Percentiles rank a stretch among this genome's conserved stretches.
Conservation (phyloP, 345 rosid genomes). For the Citrus trifoliata region DNA sequence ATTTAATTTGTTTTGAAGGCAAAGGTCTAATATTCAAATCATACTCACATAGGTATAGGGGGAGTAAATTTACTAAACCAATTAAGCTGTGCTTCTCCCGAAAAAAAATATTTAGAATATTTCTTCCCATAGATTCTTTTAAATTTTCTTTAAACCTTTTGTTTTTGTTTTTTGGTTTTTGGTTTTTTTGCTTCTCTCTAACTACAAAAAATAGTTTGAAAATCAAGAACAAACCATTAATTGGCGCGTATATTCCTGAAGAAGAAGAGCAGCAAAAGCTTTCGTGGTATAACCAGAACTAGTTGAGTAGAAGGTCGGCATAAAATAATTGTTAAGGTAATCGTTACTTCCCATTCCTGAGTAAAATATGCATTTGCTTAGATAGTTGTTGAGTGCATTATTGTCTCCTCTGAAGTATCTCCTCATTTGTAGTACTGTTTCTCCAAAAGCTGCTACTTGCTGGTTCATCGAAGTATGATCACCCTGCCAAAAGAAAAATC, state of each 20-base stretch:
- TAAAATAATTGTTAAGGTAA: conserved; percentile 85
- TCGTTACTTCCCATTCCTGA: conserved; percentile 90
- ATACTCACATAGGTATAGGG: too few species aligned
- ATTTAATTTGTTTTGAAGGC: too few species aligned
- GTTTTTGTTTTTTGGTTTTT: background rate
- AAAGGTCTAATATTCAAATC: too few species aligned
- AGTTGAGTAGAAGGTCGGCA: conserved; percentile 72
- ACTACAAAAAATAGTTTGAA: background rate
- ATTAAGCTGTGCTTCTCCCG: too few species aligned
- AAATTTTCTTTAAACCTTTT: too few species aligned
- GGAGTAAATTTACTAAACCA: too few species aligned
- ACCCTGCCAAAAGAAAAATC: conserved; percentile 39
- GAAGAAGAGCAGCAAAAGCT: conserved; percentile 61
- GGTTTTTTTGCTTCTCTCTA: background rate
- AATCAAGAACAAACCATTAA: conserved; percentile 41
- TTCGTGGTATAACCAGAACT: conserved; percentile 46
- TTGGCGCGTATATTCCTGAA: conserved; percentile 68
- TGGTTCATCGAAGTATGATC: conserved; percentile 73
- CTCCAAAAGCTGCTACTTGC: conserved; percentile 46
- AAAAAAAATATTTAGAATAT: too few species aligned
- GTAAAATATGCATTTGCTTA: conserved; percentile 67
- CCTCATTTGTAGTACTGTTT: conserved; percentile 50
- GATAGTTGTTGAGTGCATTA: conserved; percentile 41
- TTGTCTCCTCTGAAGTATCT: conserved; percentile 64
- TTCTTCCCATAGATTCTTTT: background rate